A percentile compares a stretch with the other conserved stretches of the same genome.
Conservation (phyloP, 768 basidiomycete genomes). For the Tricholoma bakamatsutake region DNA sequence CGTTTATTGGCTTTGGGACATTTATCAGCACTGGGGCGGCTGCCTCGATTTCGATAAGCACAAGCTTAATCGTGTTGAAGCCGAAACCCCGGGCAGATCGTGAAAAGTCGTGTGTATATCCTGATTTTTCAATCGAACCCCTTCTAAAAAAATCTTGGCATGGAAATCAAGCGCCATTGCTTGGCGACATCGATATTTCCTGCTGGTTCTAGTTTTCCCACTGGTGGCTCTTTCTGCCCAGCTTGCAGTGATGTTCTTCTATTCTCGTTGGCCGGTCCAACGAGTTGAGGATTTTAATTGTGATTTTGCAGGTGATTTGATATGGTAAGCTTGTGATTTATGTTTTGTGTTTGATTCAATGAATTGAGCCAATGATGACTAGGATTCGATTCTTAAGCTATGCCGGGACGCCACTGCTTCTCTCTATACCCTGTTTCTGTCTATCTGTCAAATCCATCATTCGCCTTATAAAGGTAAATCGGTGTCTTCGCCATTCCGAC, state of each 20-base stretch:
- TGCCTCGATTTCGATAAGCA: conserved; percentile 39
- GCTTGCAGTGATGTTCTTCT: conserved; percentile 33
- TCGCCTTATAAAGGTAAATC: conserved; percentile 28
- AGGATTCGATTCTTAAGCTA: conserved; percentile 67
- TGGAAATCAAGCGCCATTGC: conserved; percentile 31
- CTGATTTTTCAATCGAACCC: conserved; percentile 1
- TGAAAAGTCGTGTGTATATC: conserved; percentile 20
- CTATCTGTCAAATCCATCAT: conserved; percentile 39
- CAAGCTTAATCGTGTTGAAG: conserved; percentile 31
- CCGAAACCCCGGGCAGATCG: conserved; percentile 37
- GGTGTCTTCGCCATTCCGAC: conserved; percentile 28
- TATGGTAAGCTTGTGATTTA: conserved; percentile 39
- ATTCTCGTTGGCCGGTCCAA: conserved; percentile 33
- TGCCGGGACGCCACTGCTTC: conserved; percentile 47
- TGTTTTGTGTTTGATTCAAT: background rate
- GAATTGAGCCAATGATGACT: background rate
- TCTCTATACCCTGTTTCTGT: conserved; percentile 46
- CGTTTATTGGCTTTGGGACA: conserved; percentile 35
- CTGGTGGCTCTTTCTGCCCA: conserved; percentile 37
- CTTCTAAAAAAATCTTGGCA: background rate
- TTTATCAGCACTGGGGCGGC: conserved; percentile 41
- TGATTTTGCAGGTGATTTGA: conserved; percentile 45
- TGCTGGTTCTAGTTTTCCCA: conserved; percentile 45
- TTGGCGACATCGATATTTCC: conserved; percentile 43
- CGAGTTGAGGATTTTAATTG: conserved; percentile 52